A percentile compares a stretch with the other conserved stretches of the same genome.
Conservation (phyloP, 139 green algal species). For the Chlorella sorokiniana region DNA sequence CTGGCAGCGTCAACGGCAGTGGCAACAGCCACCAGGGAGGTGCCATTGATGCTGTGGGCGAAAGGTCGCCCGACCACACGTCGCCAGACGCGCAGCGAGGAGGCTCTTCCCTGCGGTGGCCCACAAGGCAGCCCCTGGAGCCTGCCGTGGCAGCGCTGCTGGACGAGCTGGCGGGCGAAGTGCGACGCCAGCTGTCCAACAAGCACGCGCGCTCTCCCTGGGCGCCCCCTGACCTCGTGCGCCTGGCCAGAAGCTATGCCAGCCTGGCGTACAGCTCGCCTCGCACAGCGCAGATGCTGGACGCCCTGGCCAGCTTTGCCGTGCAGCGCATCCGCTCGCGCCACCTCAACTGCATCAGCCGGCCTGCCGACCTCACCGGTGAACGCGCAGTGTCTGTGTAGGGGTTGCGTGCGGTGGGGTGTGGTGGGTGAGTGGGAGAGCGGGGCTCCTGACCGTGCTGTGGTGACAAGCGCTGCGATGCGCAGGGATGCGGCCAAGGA, state of each 20-base stretch:
- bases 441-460: no score
- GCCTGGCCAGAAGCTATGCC: slow-evolving; percentile 19
- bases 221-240: slow-evolving; percentile 46
- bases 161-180: slow-evolving; percentile 43
- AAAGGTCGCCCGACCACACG: no score
- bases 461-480: no score
- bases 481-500: no score
- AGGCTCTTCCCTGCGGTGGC: no score
- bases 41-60: no score
- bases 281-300: slow-evolving; percentile 41
- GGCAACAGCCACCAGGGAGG: not conserved
- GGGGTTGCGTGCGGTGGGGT: not conserved
- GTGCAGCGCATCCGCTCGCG: slow-evolving; percentile 43
- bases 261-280: not conserved
- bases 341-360: slow-evolving; percentile 49
- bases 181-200: slow-evolving; percentile 57
- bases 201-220: slow-evolving; percentile 45
- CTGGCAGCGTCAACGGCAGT: not conserved
- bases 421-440: not conserved
- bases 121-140: no score
- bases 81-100: no score
- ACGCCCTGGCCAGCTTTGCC: slow-evolving; percentile 42
- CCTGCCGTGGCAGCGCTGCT: no score
- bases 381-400: not conserved
- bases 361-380: slow-evolving; percentile 31